Evolutionary conservation across 345 rosid species (phyloP).

Genomic region (Linum usitatissimum): DNA sequence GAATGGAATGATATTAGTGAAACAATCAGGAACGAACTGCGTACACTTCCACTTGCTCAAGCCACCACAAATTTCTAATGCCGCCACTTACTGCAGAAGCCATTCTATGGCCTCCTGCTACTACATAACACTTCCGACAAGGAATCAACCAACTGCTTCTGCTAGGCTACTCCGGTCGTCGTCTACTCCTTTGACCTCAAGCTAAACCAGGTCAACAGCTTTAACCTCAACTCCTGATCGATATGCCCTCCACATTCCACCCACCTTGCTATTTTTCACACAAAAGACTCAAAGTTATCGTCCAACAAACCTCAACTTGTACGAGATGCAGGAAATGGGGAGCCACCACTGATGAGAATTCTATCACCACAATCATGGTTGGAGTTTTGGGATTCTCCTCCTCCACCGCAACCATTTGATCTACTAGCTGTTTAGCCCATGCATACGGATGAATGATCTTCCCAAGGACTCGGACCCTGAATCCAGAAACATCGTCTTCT

Average conservation of each 20-base stretch:
- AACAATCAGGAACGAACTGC: too few relatives aligned
- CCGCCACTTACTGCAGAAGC: conserved; percentile 53
- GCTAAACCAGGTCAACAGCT: conserved; percentile 91
- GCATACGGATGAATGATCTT: conserved; percentile 60
- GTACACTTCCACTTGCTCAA: too few relatives aligned
- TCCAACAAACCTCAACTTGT: conserved; percentile 47
- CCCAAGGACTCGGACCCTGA: conserved; percentile 66
- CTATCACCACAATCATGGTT: conserved; percentile 82
- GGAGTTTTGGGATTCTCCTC: conserved; percentile 2
- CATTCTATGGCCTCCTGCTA: conserved; percentile 58
- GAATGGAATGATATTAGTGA: too few relatives aligned
- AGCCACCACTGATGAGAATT: conserved; percentile 47
- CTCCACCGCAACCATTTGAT: conserved; percentile 52
- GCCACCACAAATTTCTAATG: too few relatives aligned
- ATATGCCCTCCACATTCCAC: conserved; percentile 79
- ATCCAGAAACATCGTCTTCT: conserved; percentile 34
- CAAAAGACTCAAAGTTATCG: conserved; percentile 74
- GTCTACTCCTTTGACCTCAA: too few relatives aligned
- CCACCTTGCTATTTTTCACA: conserved; percentile 64
- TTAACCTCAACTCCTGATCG: conserved; percentile 65
- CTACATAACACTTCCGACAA: conserved; percentile 63
- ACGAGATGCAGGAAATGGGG: conserved; percentile 36
- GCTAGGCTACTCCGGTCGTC: conserved; percentile 87
- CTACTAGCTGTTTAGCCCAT: conserved; percentile 50
- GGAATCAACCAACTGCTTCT: conserved; percentile 75